These are phyloP conservation scores for Daldinia childiae DNA, from an alignment of 495 filamentous ascomycete species.

Conservation along the genomic window DNA sequence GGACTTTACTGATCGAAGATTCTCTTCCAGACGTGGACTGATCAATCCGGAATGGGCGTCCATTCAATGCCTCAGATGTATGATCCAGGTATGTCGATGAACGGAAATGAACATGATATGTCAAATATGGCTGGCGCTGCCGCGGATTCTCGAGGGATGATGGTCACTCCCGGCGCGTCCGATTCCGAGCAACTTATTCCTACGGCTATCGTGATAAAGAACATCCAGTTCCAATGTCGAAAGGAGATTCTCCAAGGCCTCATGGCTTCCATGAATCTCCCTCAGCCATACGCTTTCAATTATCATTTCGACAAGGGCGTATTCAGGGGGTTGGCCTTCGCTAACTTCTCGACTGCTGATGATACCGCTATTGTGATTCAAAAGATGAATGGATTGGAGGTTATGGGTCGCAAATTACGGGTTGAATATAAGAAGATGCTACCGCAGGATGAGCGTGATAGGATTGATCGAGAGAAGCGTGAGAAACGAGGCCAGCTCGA, in stretches of 20 bases:
- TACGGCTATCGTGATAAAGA: slow-evolving; percentile 99
- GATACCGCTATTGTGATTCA: slow-evolving; percentile 93
- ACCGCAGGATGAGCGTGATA: slow-evolving; percentile 89
- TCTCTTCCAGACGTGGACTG: slow-evolving; percentile 58
- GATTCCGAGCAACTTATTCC: slow-evolving; percentile 80
- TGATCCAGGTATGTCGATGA: slow-evolving; percentile 46
- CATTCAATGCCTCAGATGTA: slow-evolving; percentile 52
- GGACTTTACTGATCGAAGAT: slow-evolving; percentile 12
- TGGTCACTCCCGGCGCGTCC: slow-evolving; percentile 62
- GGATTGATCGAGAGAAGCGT: slow-evolving; percentile 96
- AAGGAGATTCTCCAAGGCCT: slow-evolving; percentile 92
- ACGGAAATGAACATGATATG: slow-evolving; percentile 48
- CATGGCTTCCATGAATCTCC: slow-evolving; percentile 91
- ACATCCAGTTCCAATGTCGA: slow-evolving; percentile 97
- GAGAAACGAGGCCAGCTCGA: slow-evolving; percentile 96
- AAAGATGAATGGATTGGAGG: slow-evolving; percentile 90
- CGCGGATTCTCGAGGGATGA: slow-evolving; percentile 45
- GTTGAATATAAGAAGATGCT: slow-evolving; percentile 99
- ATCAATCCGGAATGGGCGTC: slow-evolving; percentile 54
- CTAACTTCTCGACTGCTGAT: slow-evolving; percentile 95
- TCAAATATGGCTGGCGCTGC: slow-evolving; percentile 36
- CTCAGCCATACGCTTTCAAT: slow-evolving; percentile 97
- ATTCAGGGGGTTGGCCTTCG: slow-evolving; percentile 94
- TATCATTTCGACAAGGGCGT: slow-evolving; percentile 99
- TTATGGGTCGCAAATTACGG: slow-evolving; percentile 90